Evolutionary conservation across 2,329 filamentous ascomycete species (phyloP).

Genomic region (Curvularia eragrostidis): DNA sequence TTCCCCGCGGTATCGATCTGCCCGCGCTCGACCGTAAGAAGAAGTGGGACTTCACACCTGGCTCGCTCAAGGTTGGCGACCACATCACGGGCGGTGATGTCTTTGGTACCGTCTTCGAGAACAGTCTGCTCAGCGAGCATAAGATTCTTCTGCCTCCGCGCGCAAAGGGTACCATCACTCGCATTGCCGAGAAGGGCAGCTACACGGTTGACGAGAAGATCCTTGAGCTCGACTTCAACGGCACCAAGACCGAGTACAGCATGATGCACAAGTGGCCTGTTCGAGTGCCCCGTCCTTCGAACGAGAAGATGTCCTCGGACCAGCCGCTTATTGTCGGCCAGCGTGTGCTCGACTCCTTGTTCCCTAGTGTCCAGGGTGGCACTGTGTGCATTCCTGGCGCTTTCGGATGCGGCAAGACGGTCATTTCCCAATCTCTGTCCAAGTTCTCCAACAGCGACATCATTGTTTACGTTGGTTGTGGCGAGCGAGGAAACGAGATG

Average conservation of each 20-base stretch:
- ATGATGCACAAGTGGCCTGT: conserved; percentile 99
- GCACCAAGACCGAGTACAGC: conserved; percentile 88
- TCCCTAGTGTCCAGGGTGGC: conserved; percentile 94
- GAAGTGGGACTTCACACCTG: conserved; percentile 95
- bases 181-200: conserved; percentile 84
- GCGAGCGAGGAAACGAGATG: conserved; percentile 99
- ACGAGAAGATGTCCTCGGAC: conserved; percentile 88
- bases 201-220: conserved; percentile 96
- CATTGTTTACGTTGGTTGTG: conserved; percentile 92
- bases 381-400: conserved; percentile 98
- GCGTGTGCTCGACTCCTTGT: conserved; percentile 93
- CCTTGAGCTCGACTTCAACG: conserved; percentile 95
- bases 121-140: conserved; percentile 92
- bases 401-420: conserved; percentile 98
- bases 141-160: conserved; percentile 91
- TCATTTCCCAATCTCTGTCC: conserved; percentile 97
- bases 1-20: conserved; percentile 88
- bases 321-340: conserved; percentile 96
- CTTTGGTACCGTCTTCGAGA: conserved; percentile 94
- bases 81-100: conserved; percentile 96
- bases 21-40: conserved; percentile 87
- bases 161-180: conserved; percentile 88
- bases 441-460: conserved; percentile 99
- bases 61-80: conserved; percentile 87
- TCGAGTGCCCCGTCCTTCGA: conserved; percentile 89